Base-by-base conservation (phyloP, 2,329 filamentous ascomycete genomes). In the Talaromyces verruculosus region DNA sequence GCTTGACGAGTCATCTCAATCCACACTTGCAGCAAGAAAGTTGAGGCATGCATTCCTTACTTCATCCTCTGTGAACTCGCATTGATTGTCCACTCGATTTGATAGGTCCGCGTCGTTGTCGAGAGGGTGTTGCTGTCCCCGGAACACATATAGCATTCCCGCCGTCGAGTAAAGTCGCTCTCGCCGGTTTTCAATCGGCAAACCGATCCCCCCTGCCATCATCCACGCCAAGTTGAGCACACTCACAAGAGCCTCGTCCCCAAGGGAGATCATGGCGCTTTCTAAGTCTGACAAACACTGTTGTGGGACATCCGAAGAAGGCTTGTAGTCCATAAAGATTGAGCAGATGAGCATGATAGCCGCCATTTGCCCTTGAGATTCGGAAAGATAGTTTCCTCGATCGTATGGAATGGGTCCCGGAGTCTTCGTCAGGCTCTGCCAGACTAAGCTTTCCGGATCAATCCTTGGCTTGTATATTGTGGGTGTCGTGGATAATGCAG, bases 61-160 rank as follows among this genome's bases (percentile, higher is more conserved):
- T 33, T n/a, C 25, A 19, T 47, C 39, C 39, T 37, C 30, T n/a
- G 62, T 47, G 7, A 64, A 22, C 15, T 64, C 62, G n/a, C 51
- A 43, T 15, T 37, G 51, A 49, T 64, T 45, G 22, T 57, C 62
- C 35, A 58, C 22, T 39, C 62, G 25, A 17, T 63, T 19, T 17
- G 41, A 35, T 43, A 62, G 41, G 17, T 51, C 43, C 22, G 30
- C 30, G 11, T 57, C 51, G 25, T 57, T 39, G 10, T 58, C 39
- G 15, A 55, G 33, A 41, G 61, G 47, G 10, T 63, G 22, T 22
- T 57, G 39, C 30, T 58, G 62, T 45, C 37, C 28, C 37, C 62
- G 62, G n/a, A 64, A 58, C 10, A 64, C 53, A 58, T 45, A 64
- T 19, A 64, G 30, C 62, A 64, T 58, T n/a, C 62, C 62, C 39